Evolutionary conservation across 495 filamentous ascomycete genomes (phyloP).

Genomic region (Cladorrhinum samala): DNA sequence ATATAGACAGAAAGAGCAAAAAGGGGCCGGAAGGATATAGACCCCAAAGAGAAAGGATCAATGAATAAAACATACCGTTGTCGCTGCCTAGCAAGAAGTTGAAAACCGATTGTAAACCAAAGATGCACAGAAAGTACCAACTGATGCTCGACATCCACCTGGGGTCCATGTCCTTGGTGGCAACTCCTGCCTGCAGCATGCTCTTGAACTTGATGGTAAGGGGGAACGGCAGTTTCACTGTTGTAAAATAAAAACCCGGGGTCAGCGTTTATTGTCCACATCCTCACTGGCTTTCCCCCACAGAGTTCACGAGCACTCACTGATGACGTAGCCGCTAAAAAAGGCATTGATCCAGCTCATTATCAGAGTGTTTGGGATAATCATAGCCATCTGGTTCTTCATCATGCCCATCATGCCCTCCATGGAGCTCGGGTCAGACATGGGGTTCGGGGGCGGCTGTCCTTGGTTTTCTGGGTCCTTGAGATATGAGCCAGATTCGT

Average conservation of each 20-base stretch:
- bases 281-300: no score
- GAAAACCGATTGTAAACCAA: constrained; percentile 95
- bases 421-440: constrained; percentile 96
- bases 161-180: constrained; percentile 91
- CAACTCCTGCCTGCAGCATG: constrained; percentile 95
- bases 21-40: no score
- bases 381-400: constrained; percentile 99
- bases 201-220: constrained; percentile 97
- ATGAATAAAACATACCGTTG: constrained; percentile 59
- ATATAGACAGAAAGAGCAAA: no score
- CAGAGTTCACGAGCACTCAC: constrained; percentile 50
- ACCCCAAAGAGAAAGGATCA: not conserved
- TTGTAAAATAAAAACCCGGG: not conserved
- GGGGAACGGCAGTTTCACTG: constrained; percentile 95
- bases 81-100: constrained; percentile 94
- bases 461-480: constrained; percentile 83
- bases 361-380: constrained; percentile 95
- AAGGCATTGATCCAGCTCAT: constrained; percentile 99
- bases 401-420: constrained; percentile 99
- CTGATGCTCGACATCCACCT: constrained; percentile 97
- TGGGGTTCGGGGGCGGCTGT: constrained; percentile 85
- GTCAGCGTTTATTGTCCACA: constrained; percentile 14
- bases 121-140: constrained; percentile 97
- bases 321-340: constrained; percentile 95
- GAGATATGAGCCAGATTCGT: constrained; percentile 77